Conservation (phyloP, 2,329 filamentous ascomycete genomes). For the Hypomyces perniciosus region DNA sequence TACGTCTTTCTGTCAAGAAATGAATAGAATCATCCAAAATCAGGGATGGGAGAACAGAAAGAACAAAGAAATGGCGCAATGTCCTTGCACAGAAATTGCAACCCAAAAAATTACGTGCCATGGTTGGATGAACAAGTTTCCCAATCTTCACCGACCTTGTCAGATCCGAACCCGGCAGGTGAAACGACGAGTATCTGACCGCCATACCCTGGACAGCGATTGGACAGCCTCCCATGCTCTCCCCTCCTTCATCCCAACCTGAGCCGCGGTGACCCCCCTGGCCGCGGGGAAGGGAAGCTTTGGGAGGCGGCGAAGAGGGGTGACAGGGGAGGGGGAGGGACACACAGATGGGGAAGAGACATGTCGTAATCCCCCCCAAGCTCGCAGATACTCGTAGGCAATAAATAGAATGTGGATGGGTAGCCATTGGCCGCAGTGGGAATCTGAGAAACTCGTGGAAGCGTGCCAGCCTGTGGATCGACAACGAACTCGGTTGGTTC, state of each 20-base stretch:
- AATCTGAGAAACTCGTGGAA: not conserved
- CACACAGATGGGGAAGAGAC: too few relatives aligned
- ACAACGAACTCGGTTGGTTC: not conserved
- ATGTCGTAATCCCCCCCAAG: too few relatives aligned
- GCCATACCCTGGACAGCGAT: not conserved
- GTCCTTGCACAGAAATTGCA: not conserved
- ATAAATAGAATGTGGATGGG: too few relatives aligned
- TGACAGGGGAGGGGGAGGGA: not conserved
- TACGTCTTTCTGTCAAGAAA: not conserved
- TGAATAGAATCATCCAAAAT: not conserved
- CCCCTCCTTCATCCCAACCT: not conserved
- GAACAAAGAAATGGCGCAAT: not conserved
- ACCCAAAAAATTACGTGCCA: not conserved
- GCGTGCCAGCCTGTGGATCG: not conserved
- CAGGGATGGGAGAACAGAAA: not conserved
- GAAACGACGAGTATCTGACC: not conserved
- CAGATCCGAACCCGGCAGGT: not conserved
- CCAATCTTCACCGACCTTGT: not conserved
- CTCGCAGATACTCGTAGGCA: too few relatives aligned
- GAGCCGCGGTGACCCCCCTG: too few relatives aligned
- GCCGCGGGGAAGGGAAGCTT: not conserved
- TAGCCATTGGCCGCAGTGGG: not conserved
- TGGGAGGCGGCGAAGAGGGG: too few relatives aligned
- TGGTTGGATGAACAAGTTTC: not conserved
- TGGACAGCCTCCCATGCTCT: not conserved